These are phyloP conservation scores for Coemansia sp. DNA, from an alignment of 192 early-diverging fungal species.

Conservation along the genomic window DNA sequence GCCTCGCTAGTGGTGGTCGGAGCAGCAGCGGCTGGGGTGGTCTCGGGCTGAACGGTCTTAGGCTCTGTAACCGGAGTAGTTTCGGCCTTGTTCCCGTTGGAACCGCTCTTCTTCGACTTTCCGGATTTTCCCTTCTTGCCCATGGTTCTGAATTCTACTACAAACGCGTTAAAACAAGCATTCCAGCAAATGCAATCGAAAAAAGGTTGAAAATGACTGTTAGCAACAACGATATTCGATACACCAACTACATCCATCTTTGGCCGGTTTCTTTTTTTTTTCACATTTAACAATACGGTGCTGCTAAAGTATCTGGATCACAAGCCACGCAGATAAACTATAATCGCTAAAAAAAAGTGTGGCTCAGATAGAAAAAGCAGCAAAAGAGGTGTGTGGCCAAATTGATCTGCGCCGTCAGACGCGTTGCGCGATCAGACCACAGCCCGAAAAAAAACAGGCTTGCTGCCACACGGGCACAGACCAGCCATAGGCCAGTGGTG, in stretches of 20 bases:
- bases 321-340: background rate
- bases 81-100: slow-evolving; percentile 3
- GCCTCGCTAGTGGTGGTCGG: background rate
- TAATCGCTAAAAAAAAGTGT: background rate
- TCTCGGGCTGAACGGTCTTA: background rate
- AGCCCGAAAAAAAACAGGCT: background rate
- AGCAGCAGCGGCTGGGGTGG: background rate
- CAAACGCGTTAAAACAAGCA: background rate
- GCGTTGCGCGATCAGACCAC: background rate
- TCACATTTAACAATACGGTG: background rate
- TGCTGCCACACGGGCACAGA: background rate
- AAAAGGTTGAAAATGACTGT: background rate
- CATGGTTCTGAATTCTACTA: slow-evolving; percentile 15
- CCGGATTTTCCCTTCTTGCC: slow-evolving; percentile 34
- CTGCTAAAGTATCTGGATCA: background rate
- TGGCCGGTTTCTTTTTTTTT: too few relatives aligned
- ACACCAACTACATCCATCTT: too few relatives aligned
- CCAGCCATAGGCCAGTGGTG: background rate
- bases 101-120: slow-evolving; percentile 26
- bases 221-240: too few relatives aligned
- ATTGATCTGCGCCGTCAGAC: background rate
- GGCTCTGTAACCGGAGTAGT: background rate
- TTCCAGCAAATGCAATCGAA: background rate
- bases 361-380: background rate
- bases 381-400: background rate